Evolutionary conservation across 2,329 filamentous ascomycete species (phyloP).

Genomic region (Dendrostoma leiphaemia): DNA sequence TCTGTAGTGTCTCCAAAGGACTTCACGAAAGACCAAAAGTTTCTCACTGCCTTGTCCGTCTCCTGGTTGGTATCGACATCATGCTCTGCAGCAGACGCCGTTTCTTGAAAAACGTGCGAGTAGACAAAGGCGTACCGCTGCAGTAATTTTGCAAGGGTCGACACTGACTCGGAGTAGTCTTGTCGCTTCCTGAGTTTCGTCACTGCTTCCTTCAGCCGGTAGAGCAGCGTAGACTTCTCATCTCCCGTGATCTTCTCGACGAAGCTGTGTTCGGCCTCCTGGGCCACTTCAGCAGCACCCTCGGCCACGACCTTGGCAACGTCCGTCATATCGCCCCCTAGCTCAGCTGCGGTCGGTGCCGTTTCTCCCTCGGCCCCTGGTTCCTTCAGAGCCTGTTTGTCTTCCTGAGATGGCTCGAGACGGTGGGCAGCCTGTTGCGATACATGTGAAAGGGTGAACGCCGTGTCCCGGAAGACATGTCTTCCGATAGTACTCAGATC

Average conservation of each 20-base stretch:
- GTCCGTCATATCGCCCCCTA: constrained; percentile 56
- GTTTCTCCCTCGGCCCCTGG: constrained; percentile 47
- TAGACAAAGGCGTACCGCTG: constrained; percentile 78
- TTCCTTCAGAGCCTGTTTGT: constrained; percentile 53
- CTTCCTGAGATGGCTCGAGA: constrained; percentile 65
- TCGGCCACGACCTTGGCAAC: constrained; percentile 54
- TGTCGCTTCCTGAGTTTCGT: constrained; percentile 69
- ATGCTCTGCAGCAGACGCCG: constrained; percentile 63
- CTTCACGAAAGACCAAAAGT: constrained; percentile 77
- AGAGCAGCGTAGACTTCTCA: constrained; percentile 69
- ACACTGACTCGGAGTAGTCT: constrained; percentile 86
- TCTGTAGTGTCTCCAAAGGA: constrained; percentile 72
- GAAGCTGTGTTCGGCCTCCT: constrained; percentile 67
- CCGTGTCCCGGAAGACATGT: constrained; percentile 84
- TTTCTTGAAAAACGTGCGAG: constrained; percentile 67
- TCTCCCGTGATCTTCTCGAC: constrained; percentile 70
- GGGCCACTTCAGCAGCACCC: constrained; percentile 49
- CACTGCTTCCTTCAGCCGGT: constrained; percentile 75
- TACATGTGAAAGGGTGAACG: constrained; percentile 72
- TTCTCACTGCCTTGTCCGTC: constrained; percentile 71
- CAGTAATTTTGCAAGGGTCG: constrained; percentile 71
- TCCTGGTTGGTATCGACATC: constrained; percentile 73
- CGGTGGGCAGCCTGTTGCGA: constrained; percentile 73
- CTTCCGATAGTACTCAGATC: constrained; percentile 77
- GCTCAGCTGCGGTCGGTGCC: constrained; percentile 58